Percentiles rank a stretch among this genome's conserved stretches.
Evolutionary conservation across 1,284 basidiomycete genomes (phyloP).

Genomic region (Irpex rosettiformis): DNA sequence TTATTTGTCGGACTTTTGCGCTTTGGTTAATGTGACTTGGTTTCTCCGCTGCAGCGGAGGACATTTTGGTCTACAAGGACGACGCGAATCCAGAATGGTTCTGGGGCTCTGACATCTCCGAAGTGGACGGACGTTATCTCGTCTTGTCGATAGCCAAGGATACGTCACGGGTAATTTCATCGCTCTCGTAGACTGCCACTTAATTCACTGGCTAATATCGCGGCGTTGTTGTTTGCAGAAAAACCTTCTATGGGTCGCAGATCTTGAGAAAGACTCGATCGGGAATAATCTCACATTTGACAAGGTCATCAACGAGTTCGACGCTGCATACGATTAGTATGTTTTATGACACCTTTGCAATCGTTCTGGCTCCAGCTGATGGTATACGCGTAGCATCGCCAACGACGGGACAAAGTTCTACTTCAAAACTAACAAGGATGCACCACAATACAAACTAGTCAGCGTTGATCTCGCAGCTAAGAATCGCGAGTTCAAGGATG

Average conservation of each 20-base stretch:
- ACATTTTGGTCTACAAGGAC: conserved; percentile 65
- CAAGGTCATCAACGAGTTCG: conserved; percentile 64
- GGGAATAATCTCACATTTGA: conserved; percentile 66
- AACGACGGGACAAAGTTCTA: conserved; percentile 69
- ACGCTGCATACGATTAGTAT: conserved; percentile 60
- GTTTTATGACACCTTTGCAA: conserved; percentile 25
- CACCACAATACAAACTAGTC: conserved; percentile 65
- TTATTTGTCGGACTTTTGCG: background rate
- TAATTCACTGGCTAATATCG: background rate
- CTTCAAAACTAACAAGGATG: conserved; percentile 63
- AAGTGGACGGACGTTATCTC: conserved; percentile 64
- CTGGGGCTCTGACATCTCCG: conserved; percentile 54
- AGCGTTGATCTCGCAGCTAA: conserved; percentile 55
- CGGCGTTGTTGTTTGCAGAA: conserved; percentile 47
- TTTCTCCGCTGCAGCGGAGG: conserved; percentile 46
- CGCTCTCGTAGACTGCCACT: background rate
- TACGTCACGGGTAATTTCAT: conserved; percentile 49
- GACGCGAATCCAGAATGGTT: conserved; percentile 64
- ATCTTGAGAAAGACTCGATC: conserved; percentile 56
- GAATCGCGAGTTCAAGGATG: conserved; percentile 48
- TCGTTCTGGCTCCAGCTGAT: background rate
- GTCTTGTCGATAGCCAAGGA: conserved; percentile 56
- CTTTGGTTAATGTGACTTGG: background rate
- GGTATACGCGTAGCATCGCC: conserved; percentile 43
- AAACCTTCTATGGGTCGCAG: conserved; percentile 73